A percentile compares a stretch with the other conserved stretches of the same genome.
phyloP scores from a whole-genome alignment of 148 eudicot species.

The Persicaria maculosa region DNA sequence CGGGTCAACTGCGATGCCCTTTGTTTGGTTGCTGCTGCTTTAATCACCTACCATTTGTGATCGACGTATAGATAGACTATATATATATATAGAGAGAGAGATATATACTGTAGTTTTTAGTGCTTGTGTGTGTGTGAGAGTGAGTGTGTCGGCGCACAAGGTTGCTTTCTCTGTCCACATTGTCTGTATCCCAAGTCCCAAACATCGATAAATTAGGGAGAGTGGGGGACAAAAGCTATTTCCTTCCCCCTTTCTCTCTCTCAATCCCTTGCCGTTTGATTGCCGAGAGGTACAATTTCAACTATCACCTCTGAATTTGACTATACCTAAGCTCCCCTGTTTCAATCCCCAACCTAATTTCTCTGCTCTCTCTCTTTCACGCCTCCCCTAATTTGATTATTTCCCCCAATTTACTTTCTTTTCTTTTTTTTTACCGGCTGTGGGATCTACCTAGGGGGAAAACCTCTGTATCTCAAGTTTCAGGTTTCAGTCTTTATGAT shows the following conservation, averaged over 20 bases:
- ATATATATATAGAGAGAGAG: slow-evolving; percentile 12
- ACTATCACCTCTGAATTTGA: slow-evolving; percentile 20
- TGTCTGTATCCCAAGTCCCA: slow-evolving; percentile 28
- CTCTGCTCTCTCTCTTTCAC: background rate
- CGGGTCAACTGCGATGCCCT: background rate
- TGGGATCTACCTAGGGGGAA: background rate
- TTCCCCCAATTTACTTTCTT: background rate
- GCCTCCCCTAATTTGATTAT: background rate
- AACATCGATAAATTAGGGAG: slow-evolving; percentile 10
- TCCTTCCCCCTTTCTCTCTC: slow-evolving; percentile 15
- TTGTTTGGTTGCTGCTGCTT: background rate
- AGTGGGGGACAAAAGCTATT: slow-evolving; percentile 3
- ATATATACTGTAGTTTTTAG: slow-evolving; percentile 6
- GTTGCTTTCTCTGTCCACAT: slow-evolving; percentile 44
- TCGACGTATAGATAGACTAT: background rate
- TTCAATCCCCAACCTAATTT: slow-evolving; percentile 1
- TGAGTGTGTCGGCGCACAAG: slow-evolving; percentile 47
- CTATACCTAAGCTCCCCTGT: slow-evolving; percentile 16
- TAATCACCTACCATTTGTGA: slow-evolving; percentile 6
- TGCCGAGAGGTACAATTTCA: slow-evolving; percentile 18
- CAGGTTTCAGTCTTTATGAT: background rate
- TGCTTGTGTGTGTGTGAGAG: slow-evolving; percentile 18
- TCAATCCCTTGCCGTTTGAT: slow-evolving; percentile 13
- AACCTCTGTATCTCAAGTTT: background rate
- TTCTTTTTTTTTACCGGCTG: background rate